phyloP scores from a whole-genome alignment of 129 eudicot genomes.

The carrot (Daucus carota) region DNA sequence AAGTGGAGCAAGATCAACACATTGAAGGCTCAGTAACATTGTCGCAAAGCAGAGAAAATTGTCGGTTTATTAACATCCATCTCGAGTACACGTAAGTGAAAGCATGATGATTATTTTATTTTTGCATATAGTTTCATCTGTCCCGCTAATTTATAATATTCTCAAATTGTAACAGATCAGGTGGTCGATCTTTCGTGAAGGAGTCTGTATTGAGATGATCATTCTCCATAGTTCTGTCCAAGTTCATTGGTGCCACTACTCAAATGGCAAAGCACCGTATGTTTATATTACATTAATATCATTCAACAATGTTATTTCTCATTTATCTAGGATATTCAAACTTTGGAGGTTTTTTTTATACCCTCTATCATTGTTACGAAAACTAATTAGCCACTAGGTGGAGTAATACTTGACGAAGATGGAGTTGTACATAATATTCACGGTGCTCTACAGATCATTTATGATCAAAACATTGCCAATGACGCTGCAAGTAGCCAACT shows the following conservation, averaged over 20 bases:
- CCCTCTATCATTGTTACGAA: not conserved
- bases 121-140: too few species aligned
- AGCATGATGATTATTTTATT: not conserved
- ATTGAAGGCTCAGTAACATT: conserved; percentile 79
- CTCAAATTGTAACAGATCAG: conserved; percentile 47
- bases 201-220: conserved; percentile 65
- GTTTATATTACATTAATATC: not conserved
- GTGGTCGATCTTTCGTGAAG: conserved; percentile 75
- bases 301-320: not conserved
- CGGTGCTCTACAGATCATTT: not conserved
- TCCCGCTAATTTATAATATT: not conserved
- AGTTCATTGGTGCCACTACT: not conserved
- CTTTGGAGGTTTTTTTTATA: not conserved
- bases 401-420: not conserved
- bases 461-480: too few species aligned
- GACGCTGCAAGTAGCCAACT: too few species aligned
- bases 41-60: conserved; percentile 82
- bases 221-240: not conserved
- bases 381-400: not conserved
- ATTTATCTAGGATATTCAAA: not conserved
- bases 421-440: not conserved
- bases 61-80: conserved; percentile 88
- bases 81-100: conserved; percentile 77
- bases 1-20: conserved; percentile 84
- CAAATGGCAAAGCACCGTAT: not conserved